Conservation (phyloP, 83 land plant genomes). For the Picea abies region DNA sequence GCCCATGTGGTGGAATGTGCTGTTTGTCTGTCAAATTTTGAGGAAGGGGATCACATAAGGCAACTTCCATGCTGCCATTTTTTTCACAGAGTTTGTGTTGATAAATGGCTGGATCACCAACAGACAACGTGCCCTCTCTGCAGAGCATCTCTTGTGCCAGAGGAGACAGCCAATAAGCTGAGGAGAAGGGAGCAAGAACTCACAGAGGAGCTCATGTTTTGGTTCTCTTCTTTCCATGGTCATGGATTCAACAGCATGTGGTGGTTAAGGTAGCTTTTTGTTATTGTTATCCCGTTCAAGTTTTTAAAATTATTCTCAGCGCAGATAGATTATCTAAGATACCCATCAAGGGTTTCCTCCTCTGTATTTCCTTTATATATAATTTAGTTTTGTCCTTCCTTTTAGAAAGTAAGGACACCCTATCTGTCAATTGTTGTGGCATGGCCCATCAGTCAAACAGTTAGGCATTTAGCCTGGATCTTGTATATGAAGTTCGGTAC, state of each 20-base stretch:
- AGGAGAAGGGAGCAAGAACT: conserved; percentile 19
- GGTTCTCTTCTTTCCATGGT: conserved; percentile 21
- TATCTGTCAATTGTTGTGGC: too few species aligned
- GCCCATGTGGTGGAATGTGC: conserved; percentile 26
- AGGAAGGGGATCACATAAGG: conserved; percentile 40
- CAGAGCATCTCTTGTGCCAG: conserved; percentile 27
- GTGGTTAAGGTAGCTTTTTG: conserved; percentile 12
- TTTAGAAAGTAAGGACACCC: too few species aligned
- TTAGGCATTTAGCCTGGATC: too few species aligned
- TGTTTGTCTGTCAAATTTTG: conserved; percentile 39
- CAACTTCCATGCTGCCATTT: conserved; percentile 41
- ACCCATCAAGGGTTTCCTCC: too few species aligned
- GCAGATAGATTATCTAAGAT: too few species aligned
- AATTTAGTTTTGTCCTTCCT: too few species aligned
- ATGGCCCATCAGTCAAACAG: too few species aligned
- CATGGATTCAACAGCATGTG: conserved; percentile 20
- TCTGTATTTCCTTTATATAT: too few species aligned
- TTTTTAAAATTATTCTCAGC: too few species aligned
- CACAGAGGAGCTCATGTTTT: conserved; percentile 15
- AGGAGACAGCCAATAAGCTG: conserved; percentile 15
- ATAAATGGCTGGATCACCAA: conserved; percentile 42
- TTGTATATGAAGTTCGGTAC: too few species aligned
- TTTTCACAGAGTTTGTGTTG: conserved; percentile 47
- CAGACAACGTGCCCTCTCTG: conserved; percentile 47
- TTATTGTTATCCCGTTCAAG: too few species aligned